Percentiles rank a stretch among this genome's conserved stretches.
Evolutionary conservation across 345 rosid species (phyloP).

Genomic region (Chamaenerion angustifolium): DNA sequence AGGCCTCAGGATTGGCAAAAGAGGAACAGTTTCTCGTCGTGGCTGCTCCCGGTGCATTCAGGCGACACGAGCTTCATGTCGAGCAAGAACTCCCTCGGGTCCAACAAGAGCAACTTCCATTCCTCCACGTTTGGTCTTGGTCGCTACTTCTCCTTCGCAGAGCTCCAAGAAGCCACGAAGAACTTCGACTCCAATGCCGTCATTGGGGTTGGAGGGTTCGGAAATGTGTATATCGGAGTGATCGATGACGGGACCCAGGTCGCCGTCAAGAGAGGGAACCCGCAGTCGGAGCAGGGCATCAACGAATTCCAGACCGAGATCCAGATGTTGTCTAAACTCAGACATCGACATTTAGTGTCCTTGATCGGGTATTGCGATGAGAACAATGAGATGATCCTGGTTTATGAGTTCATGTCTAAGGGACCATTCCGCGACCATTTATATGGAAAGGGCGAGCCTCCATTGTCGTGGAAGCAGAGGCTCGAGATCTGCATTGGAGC

Average conservation of each 20-base stretch:
- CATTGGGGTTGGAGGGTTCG: slow-evolving; percentile 8
- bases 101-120: slow-evolving; percentile 7
- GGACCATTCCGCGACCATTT: slow-evolving; percentile 8
- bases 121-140: slow-evolving; percentile 8
- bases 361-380: slow-evolving; percentile 10
- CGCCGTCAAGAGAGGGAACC: slow-evolving; percentile 12
- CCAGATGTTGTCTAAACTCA: slow-evolving; percentile 11
- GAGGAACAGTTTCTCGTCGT: slow-evolving; percentile 11
- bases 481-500: slow-evolving; percentile 8
- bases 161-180: slow-evolving; percentile 8
- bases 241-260: slow-evolving; percentile 11
- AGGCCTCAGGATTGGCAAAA: slow-evolving; percentile 14
- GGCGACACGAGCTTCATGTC: slow-evolving; percentile 7
- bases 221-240: slow-evolving; percentile 5
- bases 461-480: slow-evolving; percentile 9
- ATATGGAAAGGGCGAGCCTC: slow-evolving; percentile 6
- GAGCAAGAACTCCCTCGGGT: slow-evolving; percentile 9
- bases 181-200: slow-evolving; percentile 6
- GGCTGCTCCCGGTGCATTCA: slow-evolving; percentile 11
- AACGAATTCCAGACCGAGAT: slow-evolving; percentile 12
- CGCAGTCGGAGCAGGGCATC: slow-evolving; percentile 9
- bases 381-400: slow-evolving; percentile 9
- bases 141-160: slow-evolving; percentile 8
- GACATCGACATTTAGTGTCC: slow-evolving; percentile 12
- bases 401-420: slow-evolving; percentile 9